These are phyloP conservation scores for Penicillium pulvis DNA, from an alignment of 495 filamentous ascomycete species.

Conservation along the genomic window DNA sequence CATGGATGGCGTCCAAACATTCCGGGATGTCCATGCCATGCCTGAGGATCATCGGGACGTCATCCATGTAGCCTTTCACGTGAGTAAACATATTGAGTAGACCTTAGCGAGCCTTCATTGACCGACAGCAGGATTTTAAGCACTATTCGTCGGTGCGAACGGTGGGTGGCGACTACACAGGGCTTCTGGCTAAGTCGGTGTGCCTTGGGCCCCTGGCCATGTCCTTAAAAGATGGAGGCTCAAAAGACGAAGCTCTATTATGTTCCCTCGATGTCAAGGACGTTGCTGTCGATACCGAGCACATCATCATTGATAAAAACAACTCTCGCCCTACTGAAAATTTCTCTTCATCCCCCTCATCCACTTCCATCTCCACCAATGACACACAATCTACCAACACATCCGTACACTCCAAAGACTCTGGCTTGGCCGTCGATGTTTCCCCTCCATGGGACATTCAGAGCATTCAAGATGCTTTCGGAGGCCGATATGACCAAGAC, in stretches of 20 bases:
- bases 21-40: constrained; percentile 50
- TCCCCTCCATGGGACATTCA: constrained; percentile 63
- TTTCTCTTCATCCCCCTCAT: background rate
- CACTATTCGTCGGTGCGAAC: constrained; percentile 77
- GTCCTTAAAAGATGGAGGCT: constrained; percentile 19
- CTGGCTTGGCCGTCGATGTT: constrained; percentile 39
- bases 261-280: constrained; percentile 3
- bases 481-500: constrained; percentile 54
- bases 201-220: constrained; percentile 40
- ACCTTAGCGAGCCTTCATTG: background rate
- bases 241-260: constrained; percentile 14
- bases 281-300: background rate
- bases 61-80: constrained; percentile 72
- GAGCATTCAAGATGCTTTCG: constrained; percentile 57
- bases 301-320: constrained; percentile 9
- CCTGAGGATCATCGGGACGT: constrained; percentile 44
- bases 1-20: constrained; percentile 44
- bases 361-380: constrained; percentile 1
- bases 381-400: constrained; percentile 23
- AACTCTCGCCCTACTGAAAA: constrained; percentile 5
- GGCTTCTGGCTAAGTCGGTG: constrained; percentile 25
- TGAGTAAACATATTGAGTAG: constrained; percentile 36
- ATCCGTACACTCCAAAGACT: constrained; percentile 15
- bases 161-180: constrained; percentile 59
- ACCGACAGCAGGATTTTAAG: constrained; percentile 51